Conservation (phyloP, 139 green algal genomes). For the Trebouxia sp. region DNA sequence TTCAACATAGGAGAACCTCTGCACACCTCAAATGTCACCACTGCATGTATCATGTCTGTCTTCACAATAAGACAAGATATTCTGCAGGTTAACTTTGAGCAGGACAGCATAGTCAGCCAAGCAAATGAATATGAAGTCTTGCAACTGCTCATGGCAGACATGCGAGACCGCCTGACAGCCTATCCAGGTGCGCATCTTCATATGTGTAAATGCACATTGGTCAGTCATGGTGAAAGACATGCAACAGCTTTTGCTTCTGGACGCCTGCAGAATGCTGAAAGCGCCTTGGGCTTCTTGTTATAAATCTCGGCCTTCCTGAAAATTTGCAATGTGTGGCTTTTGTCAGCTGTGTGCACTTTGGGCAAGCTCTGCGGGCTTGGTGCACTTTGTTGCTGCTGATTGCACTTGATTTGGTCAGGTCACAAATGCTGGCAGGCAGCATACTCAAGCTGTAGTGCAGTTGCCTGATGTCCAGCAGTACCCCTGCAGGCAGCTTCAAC, state of each 20-base stretch:
- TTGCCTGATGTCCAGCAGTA: too few species aligned
- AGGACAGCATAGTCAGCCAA: conserved; percentile 77
- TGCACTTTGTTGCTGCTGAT: too few species aligned
- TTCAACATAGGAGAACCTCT: not conserved
- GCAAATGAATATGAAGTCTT: conserved; percentile 98
- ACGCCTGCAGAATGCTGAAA: too few species aligned
- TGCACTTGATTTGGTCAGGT: too few species aligned
- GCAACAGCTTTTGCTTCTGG: too few species aligned
- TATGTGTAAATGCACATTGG: not conserved
- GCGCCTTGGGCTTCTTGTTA: not conserved
- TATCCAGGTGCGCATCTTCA: conserved; percentile 50
- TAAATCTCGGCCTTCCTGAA: not conserved
- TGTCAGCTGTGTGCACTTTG: not conserved
- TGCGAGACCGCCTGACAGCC: conserved; percentile 67
- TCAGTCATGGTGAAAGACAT: not conserved
- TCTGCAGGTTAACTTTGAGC: conserved; percentile 85
- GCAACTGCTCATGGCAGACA: conserved; percentile 90
- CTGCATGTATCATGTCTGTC: not conserved
- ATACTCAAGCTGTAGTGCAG: not conserved
- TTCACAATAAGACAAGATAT: not conserved
- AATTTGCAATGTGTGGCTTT: not conserved
- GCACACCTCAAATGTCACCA: not conserved
- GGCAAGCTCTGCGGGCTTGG: too few species aligned
- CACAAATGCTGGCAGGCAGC: too few species aligned
- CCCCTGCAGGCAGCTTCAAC: too few species aligned